A percentile compares a stretch with the other conserved stretches of the same genome.
These are phyloP conservation scores for Penicillium lagena DNA, from an alignment of 495 filamentous ascomycete species.

Conservation along the genomic window DNA sequence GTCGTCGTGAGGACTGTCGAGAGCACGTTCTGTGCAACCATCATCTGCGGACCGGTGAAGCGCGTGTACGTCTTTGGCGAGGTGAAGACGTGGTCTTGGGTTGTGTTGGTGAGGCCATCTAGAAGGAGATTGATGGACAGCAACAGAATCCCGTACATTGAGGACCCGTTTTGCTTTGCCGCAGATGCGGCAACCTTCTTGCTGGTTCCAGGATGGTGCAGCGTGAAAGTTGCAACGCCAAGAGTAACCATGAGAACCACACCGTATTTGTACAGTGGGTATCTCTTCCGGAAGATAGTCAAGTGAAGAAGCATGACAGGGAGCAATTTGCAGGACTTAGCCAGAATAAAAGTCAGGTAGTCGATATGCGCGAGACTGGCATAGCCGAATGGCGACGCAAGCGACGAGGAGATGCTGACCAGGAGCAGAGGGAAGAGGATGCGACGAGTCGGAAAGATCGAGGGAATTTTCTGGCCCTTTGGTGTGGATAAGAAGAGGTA, in stretches of 20 bases:
- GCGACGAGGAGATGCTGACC: constrained; percentile 78
- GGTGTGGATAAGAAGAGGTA: constrained; percentile 72
- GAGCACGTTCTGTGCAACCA: constrained; percentile 94
- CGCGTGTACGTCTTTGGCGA: constrained; percentile 53
- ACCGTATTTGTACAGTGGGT: constrained; percentile 93
- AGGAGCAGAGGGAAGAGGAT: constrained; percentile 78
- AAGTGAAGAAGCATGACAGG: constrained; percentile 97
- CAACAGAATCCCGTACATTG: constrained; percentile 72
- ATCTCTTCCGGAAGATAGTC: constrained; percentile 81
- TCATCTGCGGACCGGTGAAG: constrained; percentile 95
- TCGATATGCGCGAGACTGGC: constrained; percentile 90
- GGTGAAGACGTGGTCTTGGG: constrained; percentile 89
- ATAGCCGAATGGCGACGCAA: constrained; percentile 93
- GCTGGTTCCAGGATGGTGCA: constrained; percentile 68
- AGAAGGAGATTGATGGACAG: constrained; percentile 90
- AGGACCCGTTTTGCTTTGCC: constrained; percentile 45
- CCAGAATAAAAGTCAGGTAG: constrained; percentile 98
- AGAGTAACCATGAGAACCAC: constrained; percentile 86
- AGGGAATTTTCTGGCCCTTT: constrained; percentile 43
- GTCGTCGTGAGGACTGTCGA: constrained; percentile 63
- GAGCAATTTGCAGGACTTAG: constrained; percentile 94
- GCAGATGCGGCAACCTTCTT: constrained; percentile 55
- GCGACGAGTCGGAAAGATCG: constrained; percentile 64
- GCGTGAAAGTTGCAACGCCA: constrained; percentile 91
- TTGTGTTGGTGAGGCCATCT: constrained; percentile 92